Base-by-base conservation (phyloP, 1,284 basidiomycete genomes). In the Austroboletus niveus region DNA sequence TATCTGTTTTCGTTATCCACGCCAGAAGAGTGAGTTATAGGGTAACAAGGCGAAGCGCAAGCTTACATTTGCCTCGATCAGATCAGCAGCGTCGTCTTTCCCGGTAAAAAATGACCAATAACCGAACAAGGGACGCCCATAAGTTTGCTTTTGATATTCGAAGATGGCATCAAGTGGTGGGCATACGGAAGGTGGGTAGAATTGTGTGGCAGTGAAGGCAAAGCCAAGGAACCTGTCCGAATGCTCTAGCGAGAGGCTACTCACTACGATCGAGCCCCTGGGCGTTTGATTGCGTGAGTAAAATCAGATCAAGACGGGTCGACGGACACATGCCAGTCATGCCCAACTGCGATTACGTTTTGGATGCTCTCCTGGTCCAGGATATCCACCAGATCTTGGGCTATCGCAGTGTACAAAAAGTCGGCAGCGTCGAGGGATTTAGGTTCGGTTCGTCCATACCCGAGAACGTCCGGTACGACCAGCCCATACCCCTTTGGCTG, bases 391-490 rank as follows among this genome's bases (percentile, higher is more conserved):
- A 80, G 47, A 52, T 79, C 78, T 17, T 66, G 65, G 5, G 54
- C 64, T 10, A 78, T 48, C 14, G 59, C 63, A 40, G 70, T 75
- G 22, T 66, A 67, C 31, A 67, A 58, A 57, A 80, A 81, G n/a
- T 62, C 57, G 8, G 58, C 57, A 2, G 69, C 59, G 15, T 73
- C 66, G 0, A 51, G 57, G 6, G 79, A 72, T 61, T 78, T 80
- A 54, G 67, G 74, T 42, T 63, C 73, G 8, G 77, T 78, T 15
- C 62, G 72, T 12, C 78, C 78, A 32, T 72, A 75, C 10, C 79
- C 80, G 9, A 80, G 68, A 62, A 76, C 70, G 59, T 80, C 76
- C 1, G 78, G 80, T 7, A 73, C 75, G 51, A 81, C 60, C 29
- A 80, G 49, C 14, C 78, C 72, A 47, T 74, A 80, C 17, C 80